Evolutionary conservation across 768 basidiomycete species (phyloP), one percentile per base, ranked within the genome.

Genomic region (Panaeolus cyanescens): DNA sequence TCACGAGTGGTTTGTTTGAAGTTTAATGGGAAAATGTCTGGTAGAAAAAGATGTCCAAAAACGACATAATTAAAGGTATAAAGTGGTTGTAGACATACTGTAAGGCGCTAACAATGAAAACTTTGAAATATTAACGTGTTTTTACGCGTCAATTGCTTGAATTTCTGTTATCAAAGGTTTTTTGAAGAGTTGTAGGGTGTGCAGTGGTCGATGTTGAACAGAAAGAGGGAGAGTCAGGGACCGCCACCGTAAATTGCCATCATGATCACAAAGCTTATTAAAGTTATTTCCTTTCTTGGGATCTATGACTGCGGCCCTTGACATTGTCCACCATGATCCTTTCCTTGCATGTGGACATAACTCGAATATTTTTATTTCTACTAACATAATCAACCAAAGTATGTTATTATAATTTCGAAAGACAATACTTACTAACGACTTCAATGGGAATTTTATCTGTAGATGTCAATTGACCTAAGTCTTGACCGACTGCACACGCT

Each of bases 401-500:
- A 20, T 25, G 45, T 28, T 15, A 13, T 4, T 25, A 20, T 6
- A 7, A 22, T 7, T 28, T 20, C 25, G 5, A 28, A n/a, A n/a
- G n/a, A n/a, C n/a, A n/a, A n/a, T n/a, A 13, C 30, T 50, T 4
- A 50, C 10, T 28, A 3, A 30, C 30, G 25, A 13, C 13, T 2
- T 50, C 17, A 15, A 50, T 13, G 25, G 30, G 25, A 28, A 15
- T 28, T 34, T 34, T 34, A 30, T 28, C 13, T 1, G 25, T 50
- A 53, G 22, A 85, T 87, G 87, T 85, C 87, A 5, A 89, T 93
- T 66, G 85, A 90, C 63, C 82, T 93, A 9, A 82, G 83, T 12
- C 79, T 93, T 3, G 79, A 86, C 57, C 83, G 89, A 6, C 79
- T 93, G 34, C 67, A 71, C 40, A 71, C 60, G 3, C 79, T 95